Evolutionary conservation across 192 early-diverging fungal species (phyloP).

Genomic region (Kickxella alabastrina): DNA sequence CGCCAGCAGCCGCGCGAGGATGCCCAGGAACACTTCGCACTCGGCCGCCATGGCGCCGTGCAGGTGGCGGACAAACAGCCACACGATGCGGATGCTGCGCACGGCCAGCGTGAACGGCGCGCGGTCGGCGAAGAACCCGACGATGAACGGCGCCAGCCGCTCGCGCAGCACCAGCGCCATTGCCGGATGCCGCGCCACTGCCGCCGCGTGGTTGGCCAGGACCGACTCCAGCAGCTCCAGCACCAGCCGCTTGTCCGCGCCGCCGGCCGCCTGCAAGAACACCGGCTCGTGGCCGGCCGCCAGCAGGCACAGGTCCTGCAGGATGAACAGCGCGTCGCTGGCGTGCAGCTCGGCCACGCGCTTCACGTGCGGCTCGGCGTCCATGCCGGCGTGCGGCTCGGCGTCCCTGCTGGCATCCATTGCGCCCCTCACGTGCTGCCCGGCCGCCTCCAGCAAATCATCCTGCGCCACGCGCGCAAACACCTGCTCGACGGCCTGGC

Average conservation of each 20-base stretch:
- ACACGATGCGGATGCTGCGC: slow-evolving; percentile 76
- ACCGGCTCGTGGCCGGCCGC: slow-evolving; percentile 63
- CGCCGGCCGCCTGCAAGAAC: slow-evolving; percentile 52
- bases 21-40: slow-evolving; percentile 91
- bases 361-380: too few species aligned
- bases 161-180: slow-evolving; percentile 71
- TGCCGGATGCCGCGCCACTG: slow-evolving; percentile 77
- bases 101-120: slow-evolving; percentile 76
- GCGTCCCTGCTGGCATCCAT: slow-evolving; percentile 6
- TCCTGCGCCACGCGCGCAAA: slow-evolving; percentile 50
- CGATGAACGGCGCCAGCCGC: slow-evolving; percentile 82
- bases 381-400: slow-evolving; percentile 59
- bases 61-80: slow-evolving; percentile 68
- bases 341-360: slow-evolving; percentile 56
- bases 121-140: slow-evolving; percentile 88
- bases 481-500: slow-evolving; percentile 46
- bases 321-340: slow-evolving; percentile 82
- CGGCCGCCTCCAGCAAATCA: not conserved
- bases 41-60: slow-evolving; percentile 56
- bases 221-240: slow-evolving; percentile 92
- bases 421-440: not conserved
- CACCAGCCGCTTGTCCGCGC: slow-evolving; percentile 68
- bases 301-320: slow-evolving; percentile 85
- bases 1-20: slow-evolving; percentile 68
- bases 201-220: slow-evolving; percentile 68